Evolutionary conservation across 495 filamentous ascomycete species (phyloP).

Genomic region (Hypoxylon cercidicola): DNA sequence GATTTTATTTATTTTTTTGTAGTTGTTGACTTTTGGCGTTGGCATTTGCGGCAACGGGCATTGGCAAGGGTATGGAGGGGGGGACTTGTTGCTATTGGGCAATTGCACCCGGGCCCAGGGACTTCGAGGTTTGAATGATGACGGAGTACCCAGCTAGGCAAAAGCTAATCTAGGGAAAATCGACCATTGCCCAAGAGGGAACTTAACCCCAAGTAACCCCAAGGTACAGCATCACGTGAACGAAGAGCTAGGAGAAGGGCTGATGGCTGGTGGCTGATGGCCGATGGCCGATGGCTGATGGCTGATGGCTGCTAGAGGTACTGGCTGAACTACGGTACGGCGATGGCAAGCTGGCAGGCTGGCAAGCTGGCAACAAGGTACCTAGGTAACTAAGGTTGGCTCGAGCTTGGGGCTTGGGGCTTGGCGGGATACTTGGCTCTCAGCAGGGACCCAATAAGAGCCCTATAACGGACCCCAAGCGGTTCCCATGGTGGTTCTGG

Average conservation of each 20-base stretch:
- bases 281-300: too few relatives aligned
- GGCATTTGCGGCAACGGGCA: not conserved
- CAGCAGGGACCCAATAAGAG: slow-evolving; percentile 21
- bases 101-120: slow-evolving; percentile 6
- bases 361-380: not conserved
- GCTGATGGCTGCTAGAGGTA: too few relatives aligned
- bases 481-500: slow-evolving; percentile 36
- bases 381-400: slow-evolving; percentile 5
- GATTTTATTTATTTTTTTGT: not conserved
- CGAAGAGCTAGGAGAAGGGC: slow-evolving; percentile 1
- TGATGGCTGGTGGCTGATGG: not conserved
- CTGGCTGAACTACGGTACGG: too few relatives aligned
- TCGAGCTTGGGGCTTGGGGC: slow-evolving; percentile 9
- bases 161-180: slow-evolving; percentile 2
- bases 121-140: not conserved
- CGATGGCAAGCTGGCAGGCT: not conserved
- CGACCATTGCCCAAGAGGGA: too few relatives aligned
- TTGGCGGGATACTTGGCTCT: slow-evolving; percentile 22
- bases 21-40: not conserved
- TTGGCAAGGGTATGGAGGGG: slow-evolving; percentile 1
- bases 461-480: slow-evolving; percentile 10
- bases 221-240: slow-evolving; percentile 13
- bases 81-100: slow-evolving; percentile 17
- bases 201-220: too few relatives aligned
- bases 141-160: slow-evolving; percentile 18